Evolutionary conservation across 2,329 filamentous ascomycete genomes (phyloP), one percentile per base, ranked within the genome.

Genomic region (Nemania sp.): DNA sequence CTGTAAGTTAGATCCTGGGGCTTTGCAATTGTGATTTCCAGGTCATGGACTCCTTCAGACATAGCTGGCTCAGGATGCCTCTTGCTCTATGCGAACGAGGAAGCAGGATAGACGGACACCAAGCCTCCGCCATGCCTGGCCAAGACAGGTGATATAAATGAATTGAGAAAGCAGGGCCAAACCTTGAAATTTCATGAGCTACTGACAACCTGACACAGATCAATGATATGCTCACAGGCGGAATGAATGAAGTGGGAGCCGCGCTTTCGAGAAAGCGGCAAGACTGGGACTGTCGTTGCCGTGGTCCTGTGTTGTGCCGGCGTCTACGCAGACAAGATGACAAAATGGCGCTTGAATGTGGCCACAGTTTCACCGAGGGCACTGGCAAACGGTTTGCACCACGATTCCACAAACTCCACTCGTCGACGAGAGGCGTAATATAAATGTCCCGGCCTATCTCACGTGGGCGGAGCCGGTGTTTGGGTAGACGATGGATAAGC

Each of bases 341-440:
- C 5, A 32, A n/a, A 35, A n/a, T 20, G n/a, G 29, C 20, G 40
- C 42, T 43, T 12, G n/a, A 42, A 49, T 47, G 18, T n/a, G 29
- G 48, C 47, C 35, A 37, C 32, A 46, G 51, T 61, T 61, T 49
- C 48, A 61, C 59, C 59, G 20, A 51, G 25, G 25, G 34, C 5
- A 40, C 20, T 13, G 43, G 34, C 17, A 39, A 32, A 39, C 18
- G 10, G 20, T 21, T 12, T 48, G 18, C 12, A 48, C 48, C 21
- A 21, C 35, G 15, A 79, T 64, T 82, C 75, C 66, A 82, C 80
- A 2, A 73, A 81, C 17, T 76, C 77, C 1, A 29, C 73, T 84
- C 13, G 77, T 79, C 47, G 79, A 81, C 52, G 83, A 85, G 65
- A 77, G 82, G 5, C 67, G 73, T 7, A n/a, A n/a, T n/a, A n/a